phyloP scores from a whole-genome alignment of 495 filamentous ascomycete species.

The Cudoniella acicularis region DNA sequence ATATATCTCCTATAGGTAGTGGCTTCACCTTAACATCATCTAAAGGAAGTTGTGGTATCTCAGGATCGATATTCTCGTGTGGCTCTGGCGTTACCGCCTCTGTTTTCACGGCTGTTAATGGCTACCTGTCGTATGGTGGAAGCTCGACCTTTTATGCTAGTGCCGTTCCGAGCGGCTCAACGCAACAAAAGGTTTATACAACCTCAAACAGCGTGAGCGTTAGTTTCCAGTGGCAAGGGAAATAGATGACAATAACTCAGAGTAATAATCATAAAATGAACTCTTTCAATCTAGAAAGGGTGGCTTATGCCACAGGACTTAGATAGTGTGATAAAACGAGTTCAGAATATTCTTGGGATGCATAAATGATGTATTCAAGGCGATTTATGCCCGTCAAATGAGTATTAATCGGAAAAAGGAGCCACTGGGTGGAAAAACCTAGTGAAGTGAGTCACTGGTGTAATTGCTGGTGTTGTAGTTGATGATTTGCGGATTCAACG shows the following conservation, averaged over 20 bases:
- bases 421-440: no score
- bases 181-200: conserved; percentile 36
- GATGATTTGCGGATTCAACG: no score
- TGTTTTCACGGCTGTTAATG: conserved; percentile 39
- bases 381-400: no score
- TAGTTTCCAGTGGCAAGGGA: conserved; percentile 29
- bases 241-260: neutral
- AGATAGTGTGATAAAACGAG: no score
- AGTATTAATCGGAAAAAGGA: no score
- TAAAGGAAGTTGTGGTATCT: conserved; percentile 54
- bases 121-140: conserved; percentile 43
- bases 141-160: conserved; percentile 55
- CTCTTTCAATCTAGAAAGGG: no score
- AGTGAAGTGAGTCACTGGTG: no score
- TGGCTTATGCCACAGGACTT: no score
- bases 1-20: conserved; percentile 32
- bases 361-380: no score
- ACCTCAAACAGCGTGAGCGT: conserved; percentile 24
- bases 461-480: no score
- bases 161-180: conserved; percentile 50
- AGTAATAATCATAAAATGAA: no score
- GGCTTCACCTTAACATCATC: conserved; percentile 59
- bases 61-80: conserved; percentile 47
- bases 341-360: no score
- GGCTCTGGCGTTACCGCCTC: conserved; percentile 38